A percentile compares a stretch with the other conserved stretches of the same genome.
Conservation (phyloP, 805 yeast species). For the Wickerhamomyces bisporus region DNA sequence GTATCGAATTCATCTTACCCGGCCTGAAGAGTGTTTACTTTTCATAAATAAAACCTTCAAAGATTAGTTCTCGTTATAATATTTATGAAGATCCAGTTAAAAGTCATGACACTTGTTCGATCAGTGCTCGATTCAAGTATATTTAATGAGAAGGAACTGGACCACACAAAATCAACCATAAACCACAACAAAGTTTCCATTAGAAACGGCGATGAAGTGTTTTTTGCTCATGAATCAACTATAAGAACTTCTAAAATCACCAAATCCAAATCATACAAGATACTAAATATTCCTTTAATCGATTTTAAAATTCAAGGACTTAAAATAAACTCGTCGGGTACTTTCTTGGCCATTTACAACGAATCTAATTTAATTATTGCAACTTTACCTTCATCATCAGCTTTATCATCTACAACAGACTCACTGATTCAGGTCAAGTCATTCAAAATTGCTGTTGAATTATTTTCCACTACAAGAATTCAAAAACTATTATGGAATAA, state of each 20-base stretch:
- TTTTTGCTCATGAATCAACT: constrained; percentile 13
- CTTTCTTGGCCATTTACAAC: constrained; percentile 35
- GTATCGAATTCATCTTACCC: neutral
- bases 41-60: neutral
- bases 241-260: constrained; percentile 14
- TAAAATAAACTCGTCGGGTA: neutral
- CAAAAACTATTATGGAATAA: constrained; percentile 41
- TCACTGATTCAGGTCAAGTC: constrained; percentile 7
- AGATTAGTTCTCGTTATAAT: too few species aligned
- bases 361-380: constrained; percentile 25
- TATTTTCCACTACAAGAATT: constrained; percentile 25
- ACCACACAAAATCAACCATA: neutral
- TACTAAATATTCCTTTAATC: constrained; percentile 9
- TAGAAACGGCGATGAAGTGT: constrained; percentile 16
- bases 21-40: neutral
- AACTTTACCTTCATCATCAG: constrained; percentile 25
- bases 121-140: neutral
- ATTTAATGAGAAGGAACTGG: neutral
- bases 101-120: neutral
- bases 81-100: too few species aligned
- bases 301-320: constrained; percentile 28
- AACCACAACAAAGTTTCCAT: constrained; percentile 14
- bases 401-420: constrained; percentile 3
- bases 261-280: constrained; percentile 6
- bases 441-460: constrained; percentile 26